Conservation (phyloP, 768 basidiomycete species). For the Mycena sanguinolenta region DNA sequence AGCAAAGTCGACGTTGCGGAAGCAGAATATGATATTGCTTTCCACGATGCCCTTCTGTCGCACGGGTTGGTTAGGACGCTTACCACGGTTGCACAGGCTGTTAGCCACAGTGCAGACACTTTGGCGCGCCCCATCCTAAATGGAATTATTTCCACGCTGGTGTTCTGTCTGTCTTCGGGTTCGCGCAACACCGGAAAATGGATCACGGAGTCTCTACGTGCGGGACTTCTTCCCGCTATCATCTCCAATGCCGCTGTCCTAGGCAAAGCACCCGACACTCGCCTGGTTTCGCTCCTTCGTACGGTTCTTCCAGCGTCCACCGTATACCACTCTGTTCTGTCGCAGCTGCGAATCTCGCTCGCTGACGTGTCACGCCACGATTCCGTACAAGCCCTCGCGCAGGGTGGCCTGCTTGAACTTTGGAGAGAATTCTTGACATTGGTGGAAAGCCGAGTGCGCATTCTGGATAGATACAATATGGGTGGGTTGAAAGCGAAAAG, state of each 20-base stretch:
- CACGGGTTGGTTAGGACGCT: not conserved
- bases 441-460: not conserved
- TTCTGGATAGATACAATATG: not conserved
- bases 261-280: not conserved
- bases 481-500: not conserved
- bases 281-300: not conserved
- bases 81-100: not conserved
- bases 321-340: not conserved
- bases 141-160: not conserved
- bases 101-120: not conserved
- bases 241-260: not conserved
- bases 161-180: not conserved
- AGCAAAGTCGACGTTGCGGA: too few relatives aligned
- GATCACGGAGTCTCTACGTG: too few relatives aligned
- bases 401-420: not conserved
- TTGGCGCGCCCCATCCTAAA: not conserved
- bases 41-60: not conserved
- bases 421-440: not conserved
- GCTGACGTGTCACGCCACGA: not conserved
- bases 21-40: not conserved
- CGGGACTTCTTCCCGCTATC: not conserved
- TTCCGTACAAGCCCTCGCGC: not conserved
- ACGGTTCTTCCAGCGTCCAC: not conserved
- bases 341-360: not conserved
- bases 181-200: not conserved